Evolutionary conservation across 305 asterid species (phyloP).

Genomic region (Solanum hybrid): DNA sequence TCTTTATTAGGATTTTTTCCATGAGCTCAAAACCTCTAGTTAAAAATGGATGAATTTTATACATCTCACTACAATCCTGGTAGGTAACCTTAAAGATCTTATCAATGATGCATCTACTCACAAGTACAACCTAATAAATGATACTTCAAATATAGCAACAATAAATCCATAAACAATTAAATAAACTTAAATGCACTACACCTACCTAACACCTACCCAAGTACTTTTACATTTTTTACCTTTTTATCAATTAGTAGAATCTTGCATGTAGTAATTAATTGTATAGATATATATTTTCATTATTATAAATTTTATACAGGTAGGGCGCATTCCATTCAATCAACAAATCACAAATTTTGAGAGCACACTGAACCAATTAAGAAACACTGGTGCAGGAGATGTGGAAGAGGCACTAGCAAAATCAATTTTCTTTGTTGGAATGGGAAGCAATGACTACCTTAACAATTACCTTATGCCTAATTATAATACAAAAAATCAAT

Average conservation of each 20-base stretch:
- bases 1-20: background rate
- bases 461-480: conserved; percentile 21
- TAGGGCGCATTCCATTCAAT: conserved; percentile 28
- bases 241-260: background rate
- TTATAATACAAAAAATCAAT: conserved; percentile 15
- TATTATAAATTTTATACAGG: conserved; percentile 5
- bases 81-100: background rate
- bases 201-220: background rate
- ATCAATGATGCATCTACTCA: background rate
- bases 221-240: background rate
- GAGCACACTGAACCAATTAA: conserved; percentile 11
- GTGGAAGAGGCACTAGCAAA: conserved; percentile 5
- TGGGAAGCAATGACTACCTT: conserved; percentile 32
- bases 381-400: conserved; percentile 1
- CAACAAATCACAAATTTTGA: conserved; percentile 27
- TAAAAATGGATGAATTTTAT: fast-evolving
- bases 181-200: background rate
- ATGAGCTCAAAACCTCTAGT: background rate
- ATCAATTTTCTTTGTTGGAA: conserved; percentile 20
- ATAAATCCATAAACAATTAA: background rate
- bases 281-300: background rate
- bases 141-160: background rate
- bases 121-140: background rate
- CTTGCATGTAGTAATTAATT: background rate
- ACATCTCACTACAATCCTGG: background rate